Evolutionary conservation across 805 yeast species (phyloP).

Genomic region (Yamadazyma sp.): DNA sequence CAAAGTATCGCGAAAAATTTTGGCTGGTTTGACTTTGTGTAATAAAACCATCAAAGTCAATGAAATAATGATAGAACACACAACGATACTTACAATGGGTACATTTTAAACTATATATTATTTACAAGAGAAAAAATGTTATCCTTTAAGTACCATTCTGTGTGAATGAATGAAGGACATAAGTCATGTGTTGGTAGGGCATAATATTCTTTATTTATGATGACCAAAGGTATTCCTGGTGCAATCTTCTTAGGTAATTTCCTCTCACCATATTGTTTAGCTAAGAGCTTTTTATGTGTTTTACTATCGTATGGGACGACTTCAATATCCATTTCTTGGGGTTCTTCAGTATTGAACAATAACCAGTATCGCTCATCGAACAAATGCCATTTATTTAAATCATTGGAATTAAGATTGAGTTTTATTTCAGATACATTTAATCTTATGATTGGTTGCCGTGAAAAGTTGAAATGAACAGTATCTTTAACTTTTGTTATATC

Average conservation of each 20-base stretch:
- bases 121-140: constrained; percentile 2
- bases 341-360: constrained; percentile 2
- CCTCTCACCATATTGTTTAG: constrained; percentile 3
- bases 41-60: too few relatives aligned
- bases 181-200: constrained; percentile 5
- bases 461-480: constrained; percentile 10
- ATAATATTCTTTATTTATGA: background rate
- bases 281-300: constrained; percentile 7
- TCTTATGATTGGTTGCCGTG: constrained; percentile 20
- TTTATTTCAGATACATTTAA: constrained; percentile 4
- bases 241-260: constrained; percentile 5
- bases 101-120: background rate
- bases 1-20: too few relatives aligned
- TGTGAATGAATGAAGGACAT: background rate
- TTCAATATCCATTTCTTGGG: background rate
- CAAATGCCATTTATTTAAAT: constrained; percentile 21
- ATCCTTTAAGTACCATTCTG: constrained; percentile 8
- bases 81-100: too few relatives aligned
- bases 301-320: constrained; percentile 16
- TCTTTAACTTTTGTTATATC: constrained; percentile 9
- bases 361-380: constrained; percentile 42
- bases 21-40: too few relatives aligned
- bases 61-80: too few relatives aligned
- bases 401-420: background rate
- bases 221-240: constrained; percentile 4